Evolutionary conservation across 257 asterid species (phyloP), one percentile per base, ranked within the genome.

Genomic region (Gentiana straminea): DNA sequence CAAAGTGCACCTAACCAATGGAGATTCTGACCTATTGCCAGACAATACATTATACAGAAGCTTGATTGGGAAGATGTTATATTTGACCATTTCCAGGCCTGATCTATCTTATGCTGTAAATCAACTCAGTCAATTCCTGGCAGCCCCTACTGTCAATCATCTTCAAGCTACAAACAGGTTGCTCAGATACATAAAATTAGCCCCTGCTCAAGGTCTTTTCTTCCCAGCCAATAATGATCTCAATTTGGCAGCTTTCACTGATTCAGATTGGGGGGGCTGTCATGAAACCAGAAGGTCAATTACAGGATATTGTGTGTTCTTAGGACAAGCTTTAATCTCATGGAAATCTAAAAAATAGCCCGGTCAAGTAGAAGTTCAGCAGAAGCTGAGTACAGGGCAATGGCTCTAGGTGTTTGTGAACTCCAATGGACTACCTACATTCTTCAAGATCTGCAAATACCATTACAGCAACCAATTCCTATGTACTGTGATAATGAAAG

Each of bases 401-500:
- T 48, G 34, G 54, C 55, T 2, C 5, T 8, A 5, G n/a, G 13
- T 2, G 13, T 33, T 12, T 15, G 51, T 2, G 50, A 56, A 15
- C 7, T 56, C 1, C 11, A 46, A 0, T 48, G 55, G 63, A n/a
- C 47, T 1, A 1, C 0, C 1, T 2, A 24, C 5, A 8, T 59
- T 2, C 12, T 59, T 0, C n/a, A 6, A 11, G 35, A 59, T 1
- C 4, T 59, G 43, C 2, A 13, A 7, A 54, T 46, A 0, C 1
- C 6, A 1, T 8, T 24, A 9, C 0, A 0, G 11, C 1, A 7
- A 0, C 43, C 33, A 4, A 33, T 32, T 4, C 3, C 33, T 1
- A n/a, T 59, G 0, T 59, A 8, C 8, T 59, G 55, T 47, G 64
- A 59, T 13, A 48, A 59, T 39, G 7, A 39, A 33, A 13, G 46